A percentile compares a stretch with the other conserved stretches of the same genome.
phyloP scores from a whole-genome alignment of 148 eudicot genomes.

The Rhododendron williamsianum region DNA sequence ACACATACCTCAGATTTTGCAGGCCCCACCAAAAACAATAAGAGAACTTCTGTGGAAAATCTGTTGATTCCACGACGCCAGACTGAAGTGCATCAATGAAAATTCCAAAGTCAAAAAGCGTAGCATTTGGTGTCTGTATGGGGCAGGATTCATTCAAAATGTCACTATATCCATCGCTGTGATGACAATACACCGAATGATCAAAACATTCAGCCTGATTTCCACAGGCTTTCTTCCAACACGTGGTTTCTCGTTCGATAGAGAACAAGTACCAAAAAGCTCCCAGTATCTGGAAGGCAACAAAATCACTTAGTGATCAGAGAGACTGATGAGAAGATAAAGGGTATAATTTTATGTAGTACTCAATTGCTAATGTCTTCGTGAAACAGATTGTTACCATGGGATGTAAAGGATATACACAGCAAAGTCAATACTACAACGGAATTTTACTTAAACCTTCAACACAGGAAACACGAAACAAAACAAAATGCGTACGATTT shows the following conservation, averaged over 20 bases:
- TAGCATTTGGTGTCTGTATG: conserved; percentile 35
- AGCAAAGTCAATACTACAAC: neutral
- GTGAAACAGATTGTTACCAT: neutral
- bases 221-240: conserved; percentile 73
- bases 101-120: conserved; percentile 79
- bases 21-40: conserved; percentile 96
- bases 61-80: conserved; percentile 51
- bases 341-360: neutral
- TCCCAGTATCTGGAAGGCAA: conserved; percentile 38
- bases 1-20: conserved; percentile 63
- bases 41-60: conserved; percentile 75
- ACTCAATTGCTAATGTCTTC: neutral
- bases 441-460: conserved; percentile 7
- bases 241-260: conserved; percentile 73
- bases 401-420: neutral
- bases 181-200: conserved; percentile 43
- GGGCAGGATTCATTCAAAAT: conserved; percentile 55
- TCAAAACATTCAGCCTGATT: conserved; percentile 27
- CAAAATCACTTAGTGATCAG: conserved; percentile 4
- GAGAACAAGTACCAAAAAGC: conserved; percentile 97
- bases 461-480: conserved; percentile 42
- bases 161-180: conserved; percentile 24
- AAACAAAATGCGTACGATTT: conserved; percentile 6
- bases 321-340: neutral
- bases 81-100: conserved; percentile 69